Conservation (phyloP, 352 stramenopile genomes). For the Hyaloperonospora arabidopsidis region DNA sequence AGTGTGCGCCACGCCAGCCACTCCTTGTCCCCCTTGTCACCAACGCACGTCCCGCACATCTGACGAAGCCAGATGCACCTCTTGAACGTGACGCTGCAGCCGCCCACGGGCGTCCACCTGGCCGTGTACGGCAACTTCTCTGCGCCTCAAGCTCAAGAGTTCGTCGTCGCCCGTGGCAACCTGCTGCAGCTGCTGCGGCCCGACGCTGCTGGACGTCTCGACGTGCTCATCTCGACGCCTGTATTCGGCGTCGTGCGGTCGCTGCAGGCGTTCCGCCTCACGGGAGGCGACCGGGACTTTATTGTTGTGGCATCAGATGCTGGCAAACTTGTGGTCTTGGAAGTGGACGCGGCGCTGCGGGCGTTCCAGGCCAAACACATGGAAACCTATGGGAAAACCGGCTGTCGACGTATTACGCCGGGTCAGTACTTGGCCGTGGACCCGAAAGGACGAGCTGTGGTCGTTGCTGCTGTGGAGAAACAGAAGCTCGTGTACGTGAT, state of each 20-base stretch:
- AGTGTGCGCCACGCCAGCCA: no score
- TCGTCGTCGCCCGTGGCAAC: conserved; percentile 90
- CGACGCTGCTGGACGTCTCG: conserved; percentile 58
- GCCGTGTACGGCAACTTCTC: conserved; percentile 90
- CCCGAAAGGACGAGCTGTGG: conserved; percentile 94
- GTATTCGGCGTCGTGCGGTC: conserved; percentile 90
- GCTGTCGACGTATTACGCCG: conserved; percentile 93
- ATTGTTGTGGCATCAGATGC: conserved; percentile 94
- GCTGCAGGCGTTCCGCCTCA: conserved; percentile 86
- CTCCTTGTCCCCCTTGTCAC: no score
- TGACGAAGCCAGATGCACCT: conserved; percentile 86
- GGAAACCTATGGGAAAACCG: conserved; percentile 95
- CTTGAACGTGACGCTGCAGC: conserved; percentile 84
- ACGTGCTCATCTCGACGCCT: conserved; percentile 75
- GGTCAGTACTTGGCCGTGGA: conserved; percentile 97
- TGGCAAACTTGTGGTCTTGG: conserved; percentile 92
- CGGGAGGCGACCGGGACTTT: conserved; percentile 89
- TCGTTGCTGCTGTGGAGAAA: conserved; percentile 96
- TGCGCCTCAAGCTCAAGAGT: conserved; percentile 87
- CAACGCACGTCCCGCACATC: neutral
- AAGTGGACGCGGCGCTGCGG: conserved; percentile 81
- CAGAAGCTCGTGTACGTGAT: conserved; percentile 99
- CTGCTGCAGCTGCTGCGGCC: conserved; percentile 91
- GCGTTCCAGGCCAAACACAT: conserved; percentile 85
- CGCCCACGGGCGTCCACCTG: conserved; percentile 70